Evolutionary conservation across 768 basidiomycete species (phyloP), one percentile per base, ranked within the genome.

Genomic region (Boletus vermiculosoides): DNA sequence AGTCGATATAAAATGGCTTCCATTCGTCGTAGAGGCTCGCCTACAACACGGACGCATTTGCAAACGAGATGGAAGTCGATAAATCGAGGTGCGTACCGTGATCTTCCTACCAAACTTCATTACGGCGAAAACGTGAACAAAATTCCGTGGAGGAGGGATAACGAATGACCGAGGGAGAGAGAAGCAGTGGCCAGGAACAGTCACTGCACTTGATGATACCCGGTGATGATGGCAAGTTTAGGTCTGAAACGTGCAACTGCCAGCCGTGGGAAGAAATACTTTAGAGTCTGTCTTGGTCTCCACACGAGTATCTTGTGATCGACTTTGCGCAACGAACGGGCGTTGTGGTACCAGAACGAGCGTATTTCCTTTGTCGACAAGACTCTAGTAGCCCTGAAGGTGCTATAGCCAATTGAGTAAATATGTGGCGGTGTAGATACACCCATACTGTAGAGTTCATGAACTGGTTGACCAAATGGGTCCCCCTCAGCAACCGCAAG

Each of bases 91-190:
- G 70, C 83, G 23, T 59, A 86, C 87, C 58, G 78, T 83, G 57
- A 92, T 92, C 73, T 88, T 90, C 52, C 81, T 79, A 22, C 90
- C 90, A 67, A 92, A 92, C 78, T 92, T 92, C 90, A 92, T 92
- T 33, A 56, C 58, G 45, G 37, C 25, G 22, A 15, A 23, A 20
- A 30, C 9, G 37, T 7, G 22, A 39, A 45, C 5, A n/a, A 44
- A n/a, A 15, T 6, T n/a, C 9, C 2, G 39, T 45, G 20, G 15
- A 37, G 36, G 37, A 15, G 33, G 58, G 41, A 18, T 33, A 36
- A 46, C 15, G 22, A n/a, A 18, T 16, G 33, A 39, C 15, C 4
- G 37, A 37, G 9, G 7, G 16, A 36, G 22, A 34, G 15, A n/a
- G n/a, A 40, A 40, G 39, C 18, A 41, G 16, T 16, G 8, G 5